These are phyloP conservation scores for Fusarium virguliforme DNA, from an alignment of 2,329 filamentous ascomycete genomes.

Conservation along the genomic window DNA sequence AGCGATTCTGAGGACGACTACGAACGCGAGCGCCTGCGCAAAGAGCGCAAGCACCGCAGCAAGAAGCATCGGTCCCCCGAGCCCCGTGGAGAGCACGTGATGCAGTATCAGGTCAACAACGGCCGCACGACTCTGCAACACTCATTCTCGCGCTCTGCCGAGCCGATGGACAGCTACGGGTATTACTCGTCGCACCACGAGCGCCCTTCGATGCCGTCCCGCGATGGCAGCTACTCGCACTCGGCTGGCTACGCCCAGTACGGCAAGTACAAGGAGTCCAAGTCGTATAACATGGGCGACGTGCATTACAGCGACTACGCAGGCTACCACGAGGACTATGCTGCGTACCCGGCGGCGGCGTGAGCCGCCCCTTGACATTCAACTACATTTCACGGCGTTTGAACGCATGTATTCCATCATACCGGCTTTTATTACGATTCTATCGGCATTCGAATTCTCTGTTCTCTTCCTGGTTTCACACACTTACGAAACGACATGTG, in stretches of 20 bases:
- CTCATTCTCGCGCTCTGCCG: slow-evolving; percentile 51
- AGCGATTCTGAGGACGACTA: slow-evolving; percentile 56
- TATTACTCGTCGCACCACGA: slow-evolving; percentile 50
- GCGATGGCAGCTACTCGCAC: slow-evolving; percentile 54
- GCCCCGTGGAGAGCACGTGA: slow-evolving; percentile 46
- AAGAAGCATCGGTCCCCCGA: slow-evolving; percentile 57
- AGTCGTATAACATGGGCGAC: slow-evolving; percentile 51
- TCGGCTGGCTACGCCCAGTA: slow-evolving; percentile 47
- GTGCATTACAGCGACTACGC: slow-evolving; percentile 54
- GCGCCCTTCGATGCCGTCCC: slow-evolving; percentile 53
- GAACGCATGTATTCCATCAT: slow-evolving; percentile 50
- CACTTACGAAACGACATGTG: slow-evolving; percentile 54
- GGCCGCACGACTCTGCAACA: slow-evolving; percentile 51
- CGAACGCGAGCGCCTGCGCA: slow-evolving; percentile 51
- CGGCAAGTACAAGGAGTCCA: slow-evolving; percentile 57
- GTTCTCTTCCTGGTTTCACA: slow-evolving; percentile 49
- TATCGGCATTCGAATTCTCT: slow-evolving; percentile 43
- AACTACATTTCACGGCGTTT: slow-evolving; percentile 50
- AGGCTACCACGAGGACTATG: slow-evolving; percentile 49
- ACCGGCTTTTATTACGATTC: slow-evolving; percentile 38
- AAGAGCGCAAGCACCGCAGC: slow-evolving; percentile 57
- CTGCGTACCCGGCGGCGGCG: slow-evolving; percentile 27
- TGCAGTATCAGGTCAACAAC: slow-evolving; percentile 53
- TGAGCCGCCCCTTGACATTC: slow-evolving; percentile 30
- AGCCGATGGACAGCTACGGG: slow-evolving; percentile 39